A percentile compares a stretch with the other conserved stretches of the same genome.
These are phyloP conservation scores for Powellomyces hirtus DNA, from an alignment of 192 early-diverging fungal genomes.

Conservation along the genomic window DNA sequence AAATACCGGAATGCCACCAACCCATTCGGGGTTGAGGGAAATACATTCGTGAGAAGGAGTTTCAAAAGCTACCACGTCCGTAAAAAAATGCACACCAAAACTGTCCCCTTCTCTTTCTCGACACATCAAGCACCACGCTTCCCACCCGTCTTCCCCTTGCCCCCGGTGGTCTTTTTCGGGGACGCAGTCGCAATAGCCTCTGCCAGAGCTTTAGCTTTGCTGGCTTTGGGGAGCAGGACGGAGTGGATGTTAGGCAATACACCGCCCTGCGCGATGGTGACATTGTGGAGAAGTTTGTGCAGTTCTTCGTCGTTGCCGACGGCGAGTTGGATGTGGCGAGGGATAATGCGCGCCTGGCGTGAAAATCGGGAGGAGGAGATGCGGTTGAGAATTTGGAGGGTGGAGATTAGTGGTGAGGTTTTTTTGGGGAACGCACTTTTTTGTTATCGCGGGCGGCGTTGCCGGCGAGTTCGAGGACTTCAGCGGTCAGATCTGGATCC, in stretches of 20 bases:
- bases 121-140: too few relatives aligned
- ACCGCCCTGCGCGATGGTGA: slow-evolving; percentile 81
- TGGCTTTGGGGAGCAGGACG: slow-evolving; percentile 23
- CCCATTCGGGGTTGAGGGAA: too few relatives aligned
- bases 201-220: slow-evolving; percentile 6
- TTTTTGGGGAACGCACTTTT: too few relatives aligned
- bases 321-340: slow-evolving; percentile 84
- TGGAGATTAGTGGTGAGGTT: background rate
- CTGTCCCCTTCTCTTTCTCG: too few relatives aligned
- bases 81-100: too few relatives aligned
- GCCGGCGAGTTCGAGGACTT: slow-evolving; percentile 87
- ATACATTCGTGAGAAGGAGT: too few relatives aligned
- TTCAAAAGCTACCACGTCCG: too few relatives aligned
- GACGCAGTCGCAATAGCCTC: too few relatives aligned
- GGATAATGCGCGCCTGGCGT: slow-evolving; percentile 72
- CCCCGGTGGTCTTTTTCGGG: too few relatives aligned
- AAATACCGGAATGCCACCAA: too few relatives aligned
- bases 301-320: slow-evolving; percentile 90
- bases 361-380: background rate
- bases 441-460: slow-evolving; percentile 88
- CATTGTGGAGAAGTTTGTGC: slow-evolving; percentile 73
- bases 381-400: background rate
- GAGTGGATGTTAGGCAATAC: slow-evolving; percentile 30
- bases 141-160: too few relatives aligned
- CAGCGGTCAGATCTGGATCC: slow-evolving; percentile 81